phyloP scores from a whole-genome alignment of 2,329 filamentous ascomycete genomes.

The Phialophora macrospora region DNA sequence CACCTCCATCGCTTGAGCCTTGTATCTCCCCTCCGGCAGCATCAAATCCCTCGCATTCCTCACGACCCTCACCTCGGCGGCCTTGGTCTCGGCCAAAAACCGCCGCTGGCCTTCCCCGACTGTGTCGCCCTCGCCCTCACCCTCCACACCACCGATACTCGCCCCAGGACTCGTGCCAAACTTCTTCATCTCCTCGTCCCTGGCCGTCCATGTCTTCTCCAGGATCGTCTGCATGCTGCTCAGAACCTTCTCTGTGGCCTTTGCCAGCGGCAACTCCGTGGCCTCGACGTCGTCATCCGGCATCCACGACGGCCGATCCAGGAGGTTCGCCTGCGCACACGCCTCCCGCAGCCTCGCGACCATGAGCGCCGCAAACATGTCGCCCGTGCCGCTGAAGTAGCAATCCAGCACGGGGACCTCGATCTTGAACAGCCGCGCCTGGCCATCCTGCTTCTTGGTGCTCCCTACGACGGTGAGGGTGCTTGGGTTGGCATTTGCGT shows the following conservation, averaged over 20 bases:
- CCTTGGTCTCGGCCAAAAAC: slow-evolving; percentile 75
- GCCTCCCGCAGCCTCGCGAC: slow-evolving; percentile 87
- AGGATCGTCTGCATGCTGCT: slow-evolving; percentile 92
- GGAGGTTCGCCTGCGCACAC: slow-evolving; percentile 54
- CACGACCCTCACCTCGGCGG: slow-evolving; percentile 85
- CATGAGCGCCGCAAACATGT: slow-evolving; percentile 96
- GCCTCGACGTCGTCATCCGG: slow-evolving; percentile 72
- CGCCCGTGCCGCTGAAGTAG: slow-evolving; percentile 95
- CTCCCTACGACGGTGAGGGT: slow-evolving; percentile 35
- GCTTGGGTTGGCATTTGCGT: neutral
- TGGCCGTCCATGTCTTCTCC: slow-evolving; percentile 67
- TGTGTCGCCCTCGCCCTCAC: slow-evolving; percentile 34
- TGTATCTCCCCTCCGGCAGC: slow-evolving; percentile 68
- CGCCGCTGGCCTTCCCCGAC: slow-evolving; percentile 57
- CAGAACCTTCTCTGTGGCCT: slow-evolving; percentile 82
- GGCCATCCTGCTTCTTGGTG: slow-evolving; percentile 47
- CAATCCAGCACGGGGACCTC: slow-evolving; percentile 85
- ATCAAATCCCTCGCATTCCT: slow-evolving; percentile 72
- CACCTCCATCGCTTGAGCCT: slow-evolving; percentile 53
- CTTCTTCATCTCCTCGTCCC: slow-evolving; percentile 65
- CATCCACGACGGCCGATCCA: slow-evolving; percentile 69
- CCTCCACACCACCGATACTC: slow-evolving; percentile 35
- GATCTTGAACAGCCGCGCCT: slow-evolving; percentile 84
- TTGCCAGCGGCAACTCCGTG: slow-evolving; percentile 77
- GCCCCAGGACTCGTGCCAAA: slow-evolving; percentile 34